These are phyloP conservation scores for Yarrowia alimentaria DNA, from an alignment of 805 yeast genomes.

Conservation along the genomic window DNA sequence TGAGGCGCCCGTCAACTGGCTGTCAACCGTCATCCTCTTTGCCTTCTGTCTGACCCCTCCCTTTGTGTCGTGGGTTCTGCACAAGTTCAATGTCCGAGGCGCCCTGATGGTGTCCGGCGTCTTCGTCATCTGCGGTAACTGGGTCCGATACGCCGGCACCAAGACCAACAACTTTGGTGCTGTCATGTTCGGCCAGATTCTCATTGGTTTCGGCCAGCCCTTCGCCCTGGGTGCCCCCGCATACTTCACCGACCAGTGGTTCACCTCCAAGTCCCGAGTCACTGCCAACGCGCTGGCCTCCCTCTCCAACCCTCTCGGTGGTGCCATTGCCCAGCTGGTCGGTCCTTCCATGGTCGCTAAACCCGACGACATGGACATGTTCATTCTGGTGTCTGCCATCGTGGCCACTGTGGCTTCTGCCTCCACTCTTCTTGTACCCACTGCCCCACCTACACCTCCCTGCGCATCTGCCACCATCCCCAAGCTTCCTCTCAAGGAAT, in stretches of 20 bases:
- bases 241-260: conserved; percentile 40
- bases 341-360: conserved; percentile 38
- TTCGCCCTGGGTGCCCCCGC: conserved; percentile 39
- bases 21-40: conserved; percentile 39
- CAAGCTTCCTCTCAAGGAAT: conserved; percentile 34
- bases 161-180: conserved; percentile 35
- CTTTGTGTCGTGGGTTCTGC: conserved; percentile 35
- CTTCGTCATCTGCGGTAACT: conserved; percentile 36
- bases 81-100: conserved; percentile 32
- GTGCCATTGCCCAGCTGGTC: conserved; percentile 40
- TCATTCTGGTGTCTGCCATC: conserved; percentile 34
- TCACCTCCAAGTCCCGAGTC: conserved; percentile 38
- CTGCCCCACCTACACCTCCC: conserved; percentile 36
- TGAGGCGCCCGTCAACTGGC: conserved; percentile 40
- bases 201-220: conserved; percentile 41
- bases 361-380: conserved; percentile 33
- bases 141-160: conserved; percentile 39
- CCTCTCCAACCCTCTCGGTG: conserved; percentile 40
- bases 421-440: conserved; percentile 33
- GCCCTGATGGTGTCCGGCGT: conserved; percentile 34
- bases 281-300: conserved; percentile 42
- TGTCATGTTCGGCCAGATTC: conserved; percentile 40
- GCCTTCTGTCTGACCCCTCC: conserved; percentile 37
- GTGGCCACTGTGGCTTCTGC: conserved; percentile 34
- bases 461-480: conserved; percentile 38